phyloP scores from a whole-genome alignment of 768 basidiomycete species.

The Podaxis sp. region DNA sequence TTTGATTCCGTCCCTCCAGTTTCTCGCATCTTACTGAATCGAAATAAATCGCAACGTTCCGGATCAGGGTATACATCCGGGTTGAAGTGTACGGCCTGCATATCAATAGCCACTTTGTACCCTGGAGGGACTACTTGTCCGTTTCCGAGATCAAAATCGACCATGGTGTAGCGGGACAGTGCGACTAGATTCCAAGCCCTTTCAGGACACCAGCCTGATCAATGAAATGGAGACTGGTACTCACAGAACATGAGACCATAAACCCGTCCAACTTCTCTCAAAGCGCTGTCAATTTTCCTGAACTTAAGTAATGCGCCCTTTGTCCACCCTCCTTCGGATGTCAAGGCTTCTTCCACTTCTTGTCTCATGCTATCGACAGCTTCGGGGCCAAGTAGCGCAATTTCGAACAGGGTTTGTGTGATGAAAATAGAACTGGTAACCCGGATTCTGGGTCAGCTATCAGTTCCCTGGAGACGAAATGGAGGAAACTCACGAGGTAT shows the following conservation, averaged over 20 bases:
- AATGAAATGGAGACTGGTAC: not conserved
- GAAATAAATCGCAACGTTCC: constrained; percentile 34
- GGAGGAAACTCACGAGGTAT: constrained; percentile 32
- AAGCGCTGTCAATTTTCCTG: constrained; percentile 34
- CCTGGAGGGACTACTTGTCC: constrained; percentile 33
- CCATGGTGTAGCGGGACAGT: constrained; percentile 28
- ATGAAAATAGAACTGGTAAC: constrained; percentile 35
- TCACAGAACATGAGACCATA: constrained; percentile 36
- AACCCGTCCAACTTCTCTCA: constrained; percentile 35
- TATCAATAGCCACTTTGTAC: constrained; percentile 32
- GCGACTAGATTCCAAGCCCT: constrained; percentile 25
- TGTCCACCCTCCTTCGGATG: constrained; percentile 36
- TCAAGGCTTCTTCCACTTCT: constrained; percentile 32
- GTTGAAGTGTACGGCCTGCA: constrained; percentile 35
- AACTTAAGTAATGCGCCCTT: constrained; percentile 33
- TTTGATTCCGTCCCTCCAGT: constrained; percentile 29
- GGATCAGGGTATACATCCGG: constrained; percentile 35
- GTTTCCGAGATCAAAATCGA: constrained; percentile 29
- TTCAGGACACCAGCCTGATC: not conserved
- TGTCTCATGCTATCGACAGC: constrained; percentile 31
- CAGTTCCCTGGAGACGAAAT: not conserved
- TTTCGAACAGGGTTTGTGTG: constrained; percentile 35
- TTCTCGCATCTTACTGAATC: constrained; percentile 35
- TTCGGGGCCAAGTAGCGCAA: constrained; percentile 28
- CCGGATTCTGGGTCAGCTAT: not conserved